Evolutionary conservation across 257 asterid genomes (phyloP), one percentile per base, ranked within the genome.

Genomic region (Cinchona pubescens): DNA sequence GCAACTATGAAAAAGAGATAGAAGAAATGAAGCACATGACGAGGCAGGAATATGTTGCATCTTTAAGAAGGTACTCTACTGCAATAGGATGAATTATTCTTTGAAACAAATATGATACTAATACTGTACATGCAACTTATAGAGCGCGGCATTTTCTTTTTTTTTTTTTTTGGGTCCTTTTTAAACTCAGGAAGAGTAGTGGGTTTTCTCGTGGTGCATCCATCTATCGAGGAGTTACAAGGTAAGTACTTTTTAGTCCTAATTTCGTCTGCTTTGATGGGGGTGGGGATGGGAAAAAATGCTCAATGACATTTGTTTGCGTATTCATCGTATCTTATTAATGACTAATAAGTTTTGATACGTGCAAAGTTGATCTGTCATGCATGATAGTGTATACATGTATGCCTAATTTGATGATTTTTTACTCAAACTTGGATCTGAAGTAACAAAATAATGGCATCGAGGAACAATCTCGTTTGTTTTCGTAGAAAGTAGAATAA

Each of bases 131-230:
- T 55, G 76, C 66, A 77, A 60, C 60, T 74, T 27, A 68, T 53
- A 9, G 18, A 51, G 9, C 16, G 38, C 70, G 59, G 21, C 9
- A 67, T 35, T 4, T 38, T n/a, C 3, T 79, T 60, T 42, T 32
- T 1, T 49, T 72, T 5, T n/a, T 14, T 2, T 25, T 23, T 25
- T 56, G 7, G n/a, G n/a, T n/a, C n/a, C n/a, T n/a, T 16, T 0
- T 30, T 37, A 30, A 32, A 73, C 73, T 29, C 86, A 92, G 98
- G 81, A 93, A 93, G 78, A 91, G 98, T 75, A 93, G 98, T 46
- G 98, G 98, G 40, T 93, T 93, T 79, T 93, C 98, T 56, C 91
- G 97, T 5, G 98, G 98, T 29, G 96, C 96, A 7, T 93, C 97
- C 19, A 90, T 91, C 66, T 93, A 93, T 75, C 89, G 97, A 67